Evolutionary conservation across 352 stramenopile species (phyloP).

Genomic region (Pythium rhizo-oryzae): DNA sequence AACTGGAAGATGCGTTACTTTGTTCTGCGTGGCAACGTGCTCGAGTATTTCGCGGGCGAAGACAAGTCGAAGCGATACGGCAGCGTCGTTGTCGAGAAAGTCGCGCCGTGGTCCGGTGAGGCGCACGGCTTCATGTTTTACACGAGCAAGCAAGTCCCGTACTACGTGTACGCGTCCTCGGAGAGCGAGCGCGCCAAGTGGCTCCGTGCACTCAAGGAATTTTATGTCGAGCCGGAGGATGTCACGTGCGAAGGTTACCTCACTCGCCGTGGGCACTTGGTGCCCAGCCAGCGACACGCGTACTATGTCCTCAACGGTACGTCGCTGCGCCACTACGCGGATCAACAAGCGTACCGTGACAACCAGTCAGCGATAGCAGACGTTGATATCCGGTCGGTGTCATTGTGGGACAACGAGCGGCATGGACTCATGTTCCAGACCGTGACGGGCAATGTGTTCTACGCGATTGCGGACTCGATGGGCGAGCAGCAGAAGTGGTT

Average conservation of each 20-base stretch:
- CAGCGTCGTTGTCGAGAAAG: conserved; percentile 86
- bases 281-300: conserved; percentile 83
- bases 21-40: conserved; percentile 75
- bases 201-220: conserved; percentile 83
- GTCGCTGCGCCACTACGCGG: conserved; percentile 79
- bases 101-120: conserved; percentile 84
- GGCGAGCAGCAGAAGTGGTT: conserved; percentile 88
- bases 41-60: conserved; percentile 86
- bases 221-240: conserved; percentile 86
- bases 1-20: conserved; percentile 93
- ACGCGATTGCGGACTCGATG: conserved; percentile 72
- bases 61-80: conserved; percentile 87
- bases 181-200: conserved; percentile 77
- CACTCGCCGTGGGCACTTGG: conserved; percentile 83
- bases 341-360: conserved; percentile 85
- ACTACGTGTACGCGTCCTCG: conserved; percentile 89
- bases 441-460: conserved; percentile 83
- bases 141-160: conserved; percentile 88
- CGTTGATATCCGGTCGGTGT: conserved; percentile 78
- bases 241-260: conserved; percentile 88
- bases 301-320: conserved; percentile 88
- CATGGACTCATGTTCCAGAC: conserved; percentile 89
- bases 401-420: conserved; percentile 77
- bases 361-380: conserved; percentile 86
- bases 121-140: conserved; percentile 91